phyloP scores from a whole-genome alignment of 768 basidiomycete genomes.

The Thelephora ganbajun region DNA sequence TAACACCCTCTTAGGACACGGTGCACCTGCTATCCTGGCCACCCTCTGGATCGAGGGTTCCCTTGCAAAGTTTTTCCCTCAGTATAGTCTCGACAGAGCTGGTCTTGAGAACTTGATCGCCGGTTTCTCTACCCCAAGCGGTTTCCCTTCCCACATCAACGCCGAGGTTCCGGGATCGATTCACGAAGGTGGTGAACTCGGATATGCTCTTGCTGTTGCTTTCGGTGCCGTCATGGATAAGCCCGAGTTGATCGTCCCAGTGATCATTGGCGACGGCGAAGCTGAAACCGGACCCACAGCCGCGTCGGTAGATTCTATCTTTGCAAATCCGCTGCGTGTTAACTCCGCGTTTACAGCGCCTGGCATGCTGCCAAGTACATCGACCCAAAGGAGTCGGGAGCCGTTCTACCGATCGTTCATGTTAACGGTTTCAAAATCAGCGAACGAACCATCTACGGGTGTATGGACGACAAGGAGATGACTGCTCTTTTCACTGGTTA shows the following conservation, averaged over 20 bases:
- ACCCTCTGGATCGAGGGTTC: conserved; percentile 80
- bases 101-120: conserved; percentile 60
- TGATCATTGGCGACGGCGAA: conserved; percentile 83
- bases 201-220: conserved; percentile 75
- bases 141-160: conserved; percentile 73
- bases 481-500: conserved; percentile 66
- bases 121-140: conserved; percentile 69
- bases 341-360: conserved; percentile 23
- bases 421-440: conserved; percentile 87
- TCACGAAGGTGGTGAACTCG: conserved; percentile 86
- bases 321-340: background rate
- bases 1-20: conserved; percentile 64
- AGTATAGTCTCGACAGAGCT: conserved; percentile 36
- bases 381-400: conserved; percentile 81
- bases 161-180: conserved; percentile 82
- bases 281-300: conserved; percentile 73
- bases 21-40: conserved; percentile 78
- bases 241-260: conserved; percentile 68
- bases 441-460: conserved; percentile 78
- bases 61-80: conserved; percentile 40
- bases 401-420: conserved; percentile 83
- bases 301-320: conserved; percentile 15
- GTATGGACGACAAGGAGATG: conserved; percentile 83
- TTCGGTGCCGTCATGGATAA: conserved; percentile 90
- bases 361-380: conserved; percentile 88